These are phyloP conservation scores for Daldinia bambusicola DNA, from an alignment of 495 filamentous ascomycete species.

Conservation along the genomic window DNA sequence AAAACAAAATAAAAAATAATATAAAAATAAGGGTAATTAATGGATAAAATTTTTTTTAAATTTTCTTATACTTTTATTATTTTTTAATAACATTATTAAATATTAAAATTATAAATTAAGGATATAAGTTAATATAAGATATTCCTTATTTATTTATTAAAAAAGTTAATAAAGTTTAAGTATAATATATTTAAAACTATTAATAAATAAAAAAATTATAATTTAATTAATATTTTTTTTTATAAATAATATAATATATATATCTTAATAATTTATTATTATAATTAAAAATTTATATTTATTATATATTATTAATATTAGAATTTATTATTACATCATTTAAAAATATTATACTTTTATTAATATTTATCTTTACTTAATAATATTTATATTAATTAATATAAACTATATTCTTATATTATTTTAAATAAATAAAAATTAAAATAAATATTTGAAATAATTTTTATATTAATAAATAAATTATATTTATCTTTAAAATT, in stretches of 20 bases:
- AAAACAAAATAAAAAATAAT: background rate
- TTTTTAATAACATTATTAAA: background rate
- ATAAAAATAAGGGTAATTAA: background rate
- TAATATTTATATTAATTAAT: background rate
- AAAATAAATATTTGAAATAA: background rate
- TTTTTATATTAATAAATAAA: background rate
- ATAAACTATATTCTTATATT: background rate
- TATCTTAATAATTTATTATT: background rate
- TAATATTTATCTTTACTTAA: background rate
- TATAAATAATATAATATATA: background rate
- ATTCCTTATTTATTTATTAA: no score
- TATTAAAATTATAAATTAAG: background rate
- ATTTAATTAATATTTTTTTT: background rate
- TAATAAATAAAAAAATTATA: slow-evolving; percentile 1
- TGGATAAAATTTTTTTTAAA: background rate
- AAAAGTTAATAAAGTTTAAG: background rate
- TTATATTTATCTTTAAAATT: background rate
- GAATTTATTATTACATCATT: background rate
- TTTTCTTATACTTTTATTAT: background rate
- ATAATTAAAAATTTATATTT: background rate
- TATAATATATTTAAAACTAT: background rate
- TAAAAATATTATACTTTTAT: background rate
- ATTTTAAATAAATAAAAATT: background rate
- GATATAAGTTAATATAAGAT: background rate
- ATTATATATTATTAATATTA: background rate